Conservation (phyloP, 2,329 filamentous ascomycete species). For the Purpureocillium takamizusanense region DNA sequence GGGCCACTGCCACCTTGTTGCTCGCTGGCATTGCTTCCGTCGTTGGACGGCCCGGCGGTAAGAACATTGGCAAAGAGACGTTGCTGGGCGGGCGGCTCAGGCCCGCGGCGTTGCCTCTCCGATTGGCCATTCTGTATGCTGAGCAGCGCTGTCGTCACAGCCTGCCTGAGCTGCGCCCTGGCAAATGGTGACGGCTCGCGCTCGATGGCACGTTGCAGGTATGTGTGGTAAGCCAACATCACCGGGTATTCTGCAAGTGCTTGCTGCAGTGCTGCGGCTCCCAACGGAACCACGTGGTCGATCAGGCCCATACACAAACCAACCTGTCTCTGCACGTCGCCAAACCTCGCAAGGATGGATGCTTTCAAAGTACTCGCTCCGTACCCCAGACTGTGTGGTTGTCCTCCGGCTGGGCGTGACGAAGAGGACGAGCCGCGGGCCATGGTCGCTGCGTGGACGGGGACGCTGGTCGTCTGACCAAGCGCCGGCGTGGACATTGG, state of each 20-base stretch:
- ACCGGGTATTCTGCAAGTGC: constrained; percentile 37
- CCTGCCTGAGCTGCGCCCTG: constrained; percentile 39
- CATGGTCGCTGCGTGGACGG: neutral
- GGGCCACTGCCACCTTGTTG: neutral
- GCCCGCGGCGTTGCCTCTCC: constrained; percentile 11
- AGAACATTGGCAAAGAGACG: neutral
- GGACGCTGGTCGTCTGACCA: neutral
- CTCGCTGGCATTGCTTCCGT: neutral
- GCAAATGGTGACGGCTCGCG: constrained; percentile 37
- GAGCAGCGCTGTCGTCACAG: constrained; percentile 36
- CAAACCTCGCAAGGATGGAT: neutral
- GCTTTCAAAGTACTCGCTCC: neutral
- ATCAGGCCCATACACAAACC: constrained; percentile 42
- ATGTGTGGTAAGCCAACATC: constrained; percentile 36
- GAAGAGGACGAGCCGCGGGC: neutral
- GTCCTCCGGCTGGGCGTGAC: neutral
- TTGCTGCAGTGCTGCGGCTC: constrained; percentile 35
- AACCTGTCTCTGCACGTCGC: constrained; percentile 12
- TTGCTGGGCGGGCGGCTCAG: neutral
- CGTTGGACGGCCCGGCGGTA: constrained; percentile 1
- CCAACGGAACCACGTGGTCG: constrained; percentile 42
- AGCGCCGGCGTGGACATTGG: neutral
- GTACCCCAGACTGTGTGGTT: neutral
- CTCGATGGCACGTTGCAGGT: constrained; percentile 43
- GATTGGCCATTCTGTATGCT: constrained; percentile 36